Percentiles rank a stretch among this genome's conserved stretches.
phyloP scores from a whole-genome alignment of 177 flowering plant species.

The Vitis hybrid region DNA sequence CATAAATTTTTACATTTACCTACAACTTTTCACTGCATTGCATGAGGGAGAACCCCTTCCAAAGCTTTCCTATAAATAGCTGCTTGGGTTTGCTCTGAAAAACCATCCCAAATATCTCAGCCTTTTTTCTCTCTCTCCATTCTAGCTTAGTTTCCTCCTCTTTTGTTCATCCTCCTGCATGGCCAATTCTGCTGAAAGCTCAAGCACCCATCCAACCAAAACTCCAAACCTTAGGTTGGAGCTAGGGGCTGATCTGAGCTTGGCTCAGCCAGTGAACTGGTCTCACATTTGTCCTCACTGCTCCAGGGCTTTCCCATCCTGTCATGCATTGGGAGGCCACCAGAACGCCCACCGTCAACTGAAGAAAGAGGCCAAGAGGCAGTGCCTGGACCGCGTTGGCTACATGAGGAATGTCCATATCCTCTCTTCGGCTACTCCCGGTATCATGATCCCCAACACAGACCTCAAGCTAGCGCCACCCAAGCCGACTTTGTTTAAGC shows the following conservation, averaged over 20 bases:
- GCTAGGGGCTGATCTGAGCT: background rate
- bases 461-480: no score
- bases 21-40: no score
- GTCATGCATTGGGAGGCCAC: constrained; percentile 16
- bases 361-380: background rate
- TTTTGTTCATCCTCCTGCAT: background rate
- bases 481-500: no score
- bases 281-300: constrained; percentile 4
- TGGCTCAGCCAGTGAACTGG: background rate
- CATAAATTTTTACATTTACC: no score
- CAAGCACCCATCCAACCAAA: background rate
- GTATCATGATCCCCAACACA: no score
- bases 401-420: background rate
- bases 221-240: background rate
- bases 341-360: constrained; percentile 16
- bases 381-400: background rate
- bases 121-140: no score
- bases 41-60: no score
- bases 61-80: no score
- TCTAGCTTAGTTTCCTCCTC: background rate
- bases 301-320: background rate
- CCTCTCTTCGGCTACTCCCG: background rate
- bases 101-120: no score
- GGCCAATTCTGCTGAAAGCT: constrained; percentile 3
- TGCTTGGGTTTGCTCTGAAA: no score